Evolutionary conservation across 1,284 basidiomycete genomes (phyloP).

Genomic region (Naganishia sp.): DNA sequence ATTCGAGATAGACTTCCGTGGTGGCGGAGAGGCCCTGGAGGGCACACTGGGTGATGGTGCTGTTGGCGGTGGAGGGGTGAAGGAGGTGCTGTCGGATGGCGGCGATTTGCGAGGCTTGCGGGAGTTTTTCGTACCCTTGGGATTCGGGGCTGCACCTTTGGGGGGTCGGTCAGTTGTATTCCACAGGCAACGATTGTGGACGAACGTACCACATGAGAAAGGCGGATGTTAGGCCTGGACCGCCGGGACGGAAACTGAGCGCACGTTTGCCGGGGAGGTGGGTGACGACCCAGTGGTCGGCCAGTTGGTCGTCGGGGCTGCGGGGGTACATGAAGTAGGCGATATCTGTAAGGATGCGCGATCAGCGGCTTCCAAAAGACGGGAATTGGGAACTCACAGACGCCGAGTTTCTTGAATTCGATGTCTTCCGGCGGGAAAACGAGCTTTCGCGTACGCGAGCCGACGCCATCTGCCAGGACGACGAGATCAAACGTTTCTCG

Average conservation of each 20-base stretch:
- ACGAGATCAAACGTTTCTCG: slow-evolving; percentile 35
- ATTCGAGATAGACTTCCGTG: slow-evolving; percentile 40
- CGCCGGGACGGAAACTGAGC: slow-evolving; percentile 15
- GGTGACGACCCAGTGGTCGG: slow-evolving; percentile 9
- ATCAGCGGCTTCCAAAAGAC: neutral
- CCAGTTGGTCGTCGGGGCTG: neutral
- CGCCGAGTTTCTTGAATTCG: slow-evolving; percentile 10
- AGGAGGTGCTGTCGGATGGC: slow-evolving; percentile 4
- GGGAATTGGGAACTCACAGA: slow-evolving; percentile 9
- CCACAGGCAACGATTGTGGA: neutral
- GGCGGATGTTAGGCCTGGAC: neutral
- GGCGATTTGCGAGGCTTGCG: neutral
- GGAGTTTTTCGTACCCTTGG: slow-evolving; percentile 8
- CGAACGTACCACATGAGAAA: slow-evolving; percentile 8
- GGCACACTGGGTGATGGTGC: neutral
- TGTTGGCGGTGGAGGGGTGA: neutral
- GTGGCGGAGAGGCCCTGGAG: slow-evolving; percentile 30
- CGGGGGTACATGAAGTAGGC: slow-evolving; percentile 32
- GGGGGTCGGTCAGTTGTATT: neutral
- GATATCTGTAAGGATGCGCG: slow-evolving; percentile 1
- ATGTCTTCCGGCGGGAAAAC: slow-evolving; percentile 18
- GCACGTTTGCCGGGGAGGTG: slow-evolving; percentile 9
- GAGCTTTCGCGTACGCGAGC: slow-evolving; percentile 13
- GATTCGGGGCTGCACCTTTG: too few relatives aligned
- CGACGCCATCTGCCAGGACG: slow-evolving; percentile 34